These are phyloP conservation scores for Rhodamnia rubescens DNA, from an alignment of 345 rosid species.

Conservation along the genomic window DNA sequence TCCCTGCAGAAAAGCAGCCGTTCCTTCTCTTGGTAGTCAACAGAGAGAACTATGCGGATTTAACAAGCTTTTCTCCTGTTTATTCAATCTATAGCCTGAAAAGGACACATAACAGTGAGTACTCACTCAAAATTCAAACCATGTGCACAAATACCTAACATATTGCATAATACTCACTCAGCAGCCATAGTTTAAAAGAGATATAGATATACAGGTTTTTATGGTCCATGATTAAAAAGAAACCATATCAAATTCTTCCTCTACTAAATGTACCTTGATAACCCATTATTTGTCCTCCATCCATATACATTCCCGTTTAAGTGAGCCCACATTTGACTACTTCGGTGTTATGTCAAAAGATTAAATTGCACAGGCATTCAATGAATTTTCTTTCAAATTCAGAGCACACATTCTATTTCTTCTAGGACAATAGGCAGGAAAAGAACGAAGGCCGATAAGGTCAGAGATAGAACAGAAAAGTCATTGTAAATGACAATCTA, in stretches of 20 bases:
- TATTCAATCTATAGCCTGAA: conserved; percentile 19
- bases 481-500: not conserved
- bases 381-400: not conserved
- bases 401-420: not conserved
- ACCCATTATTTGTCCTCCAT: not conserved
- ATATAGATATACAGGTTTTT: not conserved
- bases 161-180: not conserved
- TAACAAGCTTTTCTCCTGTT: conserved; percentile 12
- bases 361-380: not conserved
- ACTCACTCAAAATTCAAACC: not conserved
- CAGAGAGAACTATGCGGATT: conserved; percentile 8
- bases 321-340: not conserved
- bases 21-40: conserved; percentile 25
- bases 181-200: not conserved
- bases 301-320: not conserved
- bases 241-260: not conserved
- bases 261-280: not conserved
- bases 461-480: not conserved
- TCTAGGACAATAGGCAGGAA: not conserved
- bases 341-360: not conserved
- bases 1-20: conserved; percentile 30
- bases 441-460: not conserved
- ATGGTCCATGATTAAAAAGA: not conserved
- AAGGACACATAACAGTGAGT: conserved; percentile 5
- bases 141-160: not conserved